Percentiles rank a stretch among this genome's conserved stretches.
Evolutionary conservation across 2,329 filamentous ascomycete genomes (phyloP).

Genomic region (Fusarium zealandicum): DNA sequence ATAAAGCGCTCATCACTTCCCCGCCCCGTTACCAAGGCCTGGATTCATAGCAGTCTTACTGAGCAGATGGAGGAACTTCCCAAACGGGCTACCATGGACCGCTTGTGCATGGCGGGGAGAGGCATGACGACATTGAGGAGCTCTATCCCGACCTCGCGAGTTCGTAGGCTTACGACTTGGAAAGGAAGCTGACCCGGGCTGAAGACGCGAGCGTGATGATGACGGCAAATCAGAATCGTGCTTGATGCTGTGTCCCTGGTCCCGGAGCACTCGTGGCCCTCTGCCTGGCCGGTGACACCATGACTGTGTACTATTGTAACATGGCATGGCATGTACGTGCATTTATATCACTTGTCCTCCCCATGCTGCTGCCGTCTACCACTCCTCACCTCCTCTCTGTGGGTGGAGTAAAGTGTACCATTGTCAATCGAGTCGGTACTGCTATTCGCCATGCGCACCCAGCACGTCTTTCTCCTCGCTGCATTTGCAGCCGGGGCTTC

Average conservation of each 20-base stretch:
- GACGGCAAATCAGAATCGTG: conserved; percentile 18
- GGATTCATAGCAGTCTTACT: conserved; percentile 5
- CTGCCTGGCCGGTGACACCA: conserved; percentile 22
- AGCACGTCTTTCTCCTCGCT: conserved; percentile 25
- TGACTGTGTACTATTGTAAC: conserved; percentile 23
- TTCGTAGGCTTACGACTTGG: conserved; percentile 30
- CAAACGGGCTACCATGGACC: conserved; percentile 20
- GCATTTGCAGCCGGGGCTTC: conserved; percentile 34
- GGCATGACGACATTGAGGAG: conserved; percentile 33
- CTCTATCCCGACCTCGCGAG: conserved; percentile 19
- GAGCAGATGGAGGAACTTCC: conserved; percentile 16
- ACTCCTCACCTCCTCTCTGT: conserved; percentile 1
- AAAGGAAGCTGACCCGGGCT: conserved; percentile 19
- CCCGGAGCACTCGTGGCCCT: conserved; percentile 4
- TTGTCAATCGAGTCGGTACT: background rate
- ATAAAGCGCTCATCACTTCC: conserved; percentile 7
- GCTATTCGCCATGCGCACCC: conserved; percentile 25
- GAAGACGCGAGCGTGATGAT: conserved; percentile 4
- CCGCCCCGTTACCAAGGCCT: conserved; percentile 23
- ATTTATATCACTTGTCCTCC: conserved; percentile 31
- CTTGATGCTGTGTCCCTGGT: background rate
- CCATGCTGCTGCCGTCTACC: background rate
- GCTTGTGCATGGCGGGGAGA: background rate
- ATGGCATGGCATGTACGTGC: conserved; percentile 15
- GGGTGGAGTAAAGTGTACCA: background rate